Base-by-base conservation (phyloP, 129 eudicot species). In the Rutidosis leptorrhynchoides region DNA sequence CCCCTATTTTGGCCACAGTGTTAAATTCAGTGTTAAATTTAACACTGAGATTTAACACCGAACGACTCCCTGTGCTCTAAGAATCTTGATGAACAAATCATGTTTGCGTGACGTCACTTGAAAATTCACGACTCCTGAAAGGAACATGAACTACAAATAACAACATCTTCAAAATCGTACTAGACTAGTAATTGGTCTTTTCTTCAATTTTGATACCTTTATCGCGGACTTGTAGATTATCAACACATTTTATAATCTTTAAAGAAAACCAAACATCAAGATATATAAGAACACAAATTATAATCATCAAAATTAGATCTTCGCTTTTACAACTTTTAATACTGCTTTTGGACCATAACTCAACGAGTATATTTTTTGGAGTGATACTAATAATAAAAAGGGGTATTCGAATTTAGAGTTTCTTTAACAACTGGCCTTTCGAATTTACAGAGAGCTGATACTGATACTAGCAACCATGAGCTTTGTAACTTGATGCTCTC, bases 321-420 rank as follows among this genome's bases (percentile, higher is more conserved):
- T 49, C 55, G 3, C 20, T 46, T 0, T 17, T 49, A 54, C 27
- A 54, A 54, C 14, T 22, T 55, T 2, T 21, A 25, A 22, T 8
- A 37, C 17, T 22, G 23, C n/a, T 62, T 40, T 24, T 21, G 51
- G 23, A 35, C 52, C 33, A 40, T 40, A 6, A 22, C 32, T 25
- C n/a, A 21, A 29, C 9, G 35, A 61, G 35, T 14, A 23, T 35
- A 27, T 25, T 46, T 43, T 54, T 74, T 66, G n/a, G 59, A 33
- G 5, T 12, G 42, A 64, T 62, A 63, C 25, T 4, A 46, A 29
- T 62, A 23, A 72, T 68, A 55, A 61, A 65, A 66, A 58, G 40
- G n/a, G 72, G 60, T 52, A 67, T 67, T 66, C 55, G 22, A 74
- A 67, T 74, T 67, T 74, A 74, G 74, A 74, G 62, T 67, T 74